These are phyloP conservation scores for Russula sp. DNA, from an alignment of 768 basidiomycete species.

Conservation along the genomic window DNA sequence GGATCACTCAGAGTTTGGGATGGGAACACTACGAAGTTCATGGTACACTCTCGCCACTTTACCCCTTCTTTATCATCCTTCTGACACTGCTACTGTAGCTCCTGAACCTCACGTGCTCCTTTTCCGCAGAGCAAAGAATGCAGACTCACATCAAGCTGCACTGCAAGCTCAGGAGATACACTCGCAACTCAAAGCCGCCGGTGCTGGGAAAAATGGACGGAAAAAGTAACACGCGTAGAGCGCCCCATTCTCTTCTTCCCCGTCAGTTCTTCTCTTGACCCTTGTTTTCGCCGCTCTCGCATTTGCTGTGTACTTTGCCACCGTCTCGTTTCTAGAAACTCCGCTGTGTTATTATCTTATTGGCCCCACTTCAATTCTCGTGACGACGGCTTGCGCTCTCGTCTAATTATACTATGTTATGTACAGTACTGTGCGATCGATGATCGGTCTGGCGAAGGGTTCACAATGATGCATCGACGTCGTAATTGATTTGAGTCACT, in stretches of 20 bases:
- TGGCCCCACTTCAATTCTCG: constrained; percentile 1
- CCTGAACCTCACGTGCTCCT: constrained; percentile 93
- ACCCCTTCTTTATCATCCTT: constrained; percentile 6
- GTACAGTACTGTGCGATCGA: constrained; percentile 4
- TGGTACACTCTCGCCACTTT: constrained; percentile 44
- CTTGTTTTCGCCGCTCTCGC: constrained; percentile 29
- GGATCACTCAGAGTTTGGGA: constrained; percentile 92
- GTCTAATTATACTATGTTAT: constrained; percentile 11
- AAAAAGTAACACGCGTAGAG: constrained; percentile 39
- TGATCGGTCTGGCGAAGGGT: constrained; percentile 1
- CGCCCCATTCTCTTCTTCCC: constrained; percentile 12
- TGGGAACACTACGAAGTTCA: constrained; percentile 99
- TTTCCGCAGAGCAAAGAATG: constrained; percentile 80
- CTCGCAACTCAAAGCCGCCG: constrained; percentile 31
- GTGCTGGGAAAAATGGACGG: constrained; percentile 41
- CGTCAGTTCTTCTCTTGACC: constrained; percentile 32
- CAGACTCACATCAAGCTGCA: constrained; percentile 36
- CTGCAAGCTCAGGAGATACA: constrained; percentile 30
- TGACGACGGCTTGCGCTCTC: constrained; percentile 12
- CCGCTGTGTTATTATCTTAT: constrained; percentile 16
- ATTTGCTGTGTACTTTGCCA: constrained; percentile 24
- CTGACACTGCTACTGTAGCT: constrained; percentile 43
- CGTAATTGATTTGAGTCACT: background rate
- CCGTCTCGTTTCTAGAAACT: constrained; percentile 4
- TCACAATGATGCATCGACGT: background rate